Base-by-base conservation (phyloP, 2,329 filamentous ascomycete genomes). In the Phaeomoniella chlamydospora region DNA sequence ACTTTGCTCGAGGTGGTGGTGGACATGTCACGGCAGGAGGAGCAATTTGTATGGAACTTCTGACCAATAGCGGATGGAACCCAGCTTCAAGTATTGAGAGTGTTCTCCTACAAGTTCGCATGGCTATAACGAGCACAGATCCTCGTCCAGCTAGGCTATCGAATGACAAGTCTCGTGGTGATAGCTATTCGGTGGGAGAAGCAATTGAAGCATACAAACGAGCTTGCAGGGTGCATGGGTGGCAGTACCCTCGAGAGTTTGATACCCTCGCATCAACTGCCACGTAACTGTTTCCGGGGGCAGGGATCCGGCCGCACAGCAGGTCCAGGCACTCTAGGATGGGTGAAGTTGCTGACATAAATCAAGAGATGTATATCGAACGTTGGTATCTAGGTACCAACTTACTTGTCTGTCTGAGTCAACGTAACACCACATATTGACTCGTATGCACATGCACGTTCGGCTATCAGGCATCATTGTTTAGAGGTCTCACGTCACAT, bases 1-100 rank as follows among this genome's bases (percentile, higher is more conserved):
- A 73, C 2, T 88, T 88, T 49, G 52, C 62, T 16, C 47, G 63
- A 3, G 84, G 85, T 3, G 87, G 86, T 14, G 87, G 87, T 15
- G 86, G 86, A 0, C 83, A 94, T 52, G 78, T 94, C 40, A 93
- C 87, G 0, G 61, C 67, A 2, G 87, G 87, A 15, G 87, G 87
- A 2, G 82, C 86, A 1, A 73, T 94, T 59, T 80, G 75, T 54
- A 87, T 92, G 74, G 78, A 90, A 55, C 66, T 90, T 3, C 66
- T 94, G 42, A 93, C 86, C 1, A 85, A 78, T 53, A 72, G 74
- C 4, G 87, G 86, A 16, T 94, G 87, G 87, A 75, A 68, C 15
- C 75, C 80, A 0, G 76, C 71, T 1, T 73, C 68, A 35, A 75
- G 72, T 13, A 76, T 94, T 44, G 86, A 94, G 52, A 79, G 74